A percentile compares a stretch with the other conserved stretches of the same genome.
These are phyloP conservation scores for Penicillium sp. DNA, from an alignment of 2,329 filamentous ascomycete species.

Conservation along the genomic window DNA sequence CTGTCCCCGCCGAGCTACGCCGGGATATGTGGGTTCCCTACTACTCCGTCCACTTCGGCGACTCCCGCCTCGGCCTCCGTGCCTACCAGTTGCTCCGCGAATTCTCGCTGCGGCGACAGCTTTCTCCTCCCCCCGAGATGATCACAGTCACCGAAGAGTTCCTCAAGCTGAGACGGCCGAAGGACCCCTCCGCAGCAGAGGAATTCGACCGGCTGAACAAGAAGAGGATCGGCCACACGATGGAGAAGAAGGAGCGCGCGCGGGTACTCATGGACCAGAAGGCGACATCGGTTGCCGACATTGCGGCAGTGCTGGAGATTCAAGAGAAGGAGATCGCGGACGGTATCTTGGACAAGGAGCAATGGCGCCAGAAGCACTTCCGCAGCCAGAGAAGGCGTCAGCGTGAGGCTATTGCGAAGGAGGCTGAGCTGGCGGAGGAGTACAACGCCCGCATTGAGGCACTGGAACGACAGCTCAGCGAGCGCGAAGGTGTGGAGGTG, in stretches of 20 bases:
- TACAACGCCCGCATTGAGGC: conserved; percentile 29
- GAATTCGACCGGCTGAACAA: conserved; percentile 44
- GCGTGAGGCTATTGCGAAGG: conserved; percentile 30
- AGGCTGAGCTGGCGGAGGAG: conserved; percentile 24
- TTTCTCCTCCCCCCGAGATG: conserved; percentile 50
- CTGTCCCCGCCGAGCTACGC: conserved; percentile 58
- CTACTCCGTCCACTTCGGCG: conserved; percentile 59
- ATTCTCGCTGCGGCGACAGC: conserved; percentile 61
- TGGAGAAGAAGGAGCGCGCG: conserved; percentile 54
- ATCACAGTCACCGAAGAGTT: conserved; percentile 49
- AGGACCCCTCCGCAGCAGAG: conserved; percentile 42
- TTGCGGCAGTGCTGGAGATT: conserved; percentile 58
- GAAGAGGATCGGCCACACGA: conserved; percentile 46
- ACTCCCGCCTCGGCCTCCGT: conserved; percentile 52
- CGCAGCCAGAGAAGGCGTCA: conserved; percentile 26
- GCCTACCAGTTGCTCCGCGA: conserved; percentile 63
- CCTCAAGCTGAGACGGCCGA: conserved; percentile 42
- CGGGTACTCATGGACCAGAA: conserved; percentile 64
- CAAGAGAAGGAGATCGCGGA: conserved; percentile 45
- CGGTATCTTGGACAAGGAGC: conserved; percentile 31
- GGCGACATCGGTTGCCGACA: conserved; percentile 63
- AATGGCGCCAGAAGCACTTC: conserved; percentile 17
- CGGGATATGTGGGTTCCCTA: conserved; percentile 66
- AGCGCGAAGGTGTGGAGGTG: conserved; percentile 21
- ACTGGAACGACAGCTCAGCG: conserved; percentile 20